A percentile compares a stretch with the other conserved stretches of the same genome.
Evolutionary conservation across 148 eudicot species (phyloP).

Genomic region (Diospyros kaki): DNA sequence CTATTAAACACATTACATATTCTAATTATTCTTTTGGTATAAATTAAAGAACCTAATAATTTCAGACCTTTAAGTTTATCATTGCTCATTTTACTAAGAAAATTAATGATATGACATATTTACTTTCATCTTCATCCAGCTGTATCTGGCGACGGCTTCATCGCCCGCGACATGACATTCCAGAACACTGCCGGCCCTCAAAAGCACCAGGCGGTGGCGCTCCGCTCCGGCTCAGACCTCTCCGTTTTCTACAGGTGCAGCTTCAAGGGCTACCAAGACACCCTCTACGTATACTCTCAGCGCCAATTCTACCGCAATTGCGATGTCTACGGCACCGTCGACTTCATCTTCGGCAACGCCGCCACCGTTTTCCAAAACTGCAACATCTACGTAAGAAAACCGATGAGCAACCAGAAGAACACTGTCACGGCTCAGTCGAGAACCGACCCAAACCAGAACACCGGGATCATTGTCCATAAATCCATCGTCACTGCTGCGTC

Average conservation of each 20-base stretch:
- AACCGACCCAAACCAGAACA: conserved; percentile 16
- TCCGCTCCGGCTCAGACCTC: conserved; percentile 24
- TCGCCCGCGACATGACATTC: conserved; percentile 30
- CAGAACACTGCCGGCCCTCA: conserved; percentile 28
- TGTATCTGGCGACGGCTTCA: conserved; percentile 24
- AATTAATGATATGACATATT: too few species aligned
- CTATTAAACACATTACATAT: too few species aligned
- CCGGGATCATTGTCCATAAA: conserved; percentile 22
- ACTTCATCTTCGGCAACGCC: too few species aligned
- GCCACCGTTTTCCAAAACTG: too few species aligned
- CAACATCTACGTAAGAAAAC: too few species aligned
- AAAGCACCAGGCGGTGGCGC: conserved; percentile 30
- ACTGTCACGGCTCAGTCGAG: conserved; percentile 28
- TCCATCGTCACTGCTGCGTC: conserved; percentile 14
- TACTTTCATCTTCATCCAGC: not conserved
- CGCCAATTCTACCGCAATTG: too few species aligned
- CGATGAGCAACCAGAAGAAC: conserved; percentile 18
- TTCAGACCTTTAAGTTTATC: too few species aligned
- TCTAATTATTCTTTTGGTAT: too few species aligned
- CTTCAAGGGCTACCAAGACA: conserved; percentile 33
- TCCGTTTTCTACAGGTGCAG: conserved; percentile 30
- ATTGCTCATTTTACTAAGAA: too few species aligned
- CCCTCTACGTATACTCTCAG: conserved; percentile 19
- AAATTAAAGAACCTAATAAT: too few species aligned
- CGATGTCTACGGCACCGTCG: too few species aligned